Base-by-base conservation (phyloP, 495 filamentous ascomycete species). In the Astrothelium subdiscretum region DNA sequence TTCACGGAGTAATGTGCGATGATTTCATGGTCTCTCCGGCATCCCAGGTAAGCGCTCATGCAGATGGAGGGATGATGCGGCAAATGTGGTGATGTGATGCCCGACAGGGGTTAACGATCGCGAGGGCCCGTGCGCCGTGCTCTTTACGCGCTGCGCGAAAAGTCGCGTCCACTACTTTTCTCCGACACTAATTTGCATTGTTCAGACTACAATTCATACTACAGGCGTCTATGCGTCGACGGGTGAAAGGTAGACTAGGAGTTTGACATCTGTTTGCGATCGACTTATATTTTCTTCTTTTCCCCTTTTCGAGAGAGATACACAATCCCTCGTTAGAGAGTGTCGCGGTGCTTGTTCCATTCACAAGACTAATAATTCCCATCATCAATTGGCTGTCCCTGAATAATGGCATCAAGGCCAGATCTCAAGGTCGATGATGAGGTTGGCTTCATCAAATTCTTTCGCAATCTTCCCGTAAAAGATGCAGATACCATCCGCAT, bases 341-440 rank as follows among this genome's bases (percentile, higher is more conserved):
- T n/a, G n/a, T 38, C 35, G 35, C 15, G 35, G 6, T 48, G 43
- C 43, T 48, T 48, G 43, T 48, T 48, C 6, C 15, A 38, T 15
- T 15, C 15, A 38, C 15, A 38, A 15, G 15, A 38, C 15, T 38
- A 15, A 38, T 15, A 6, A 15, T 6, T 38, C 35, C 35, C 15
- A 6, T 15, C 6, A 40, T 40, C 35, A 6, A 6, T 15, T 40
- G 35, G 35, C 35, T 40, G 15, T n/a, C n/a, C n/a, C n/a, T n/a
- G n/a, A n/a, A n/a, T n/a, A n/a, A 97, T 96, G 92, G 87, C 87
- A 74, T 95, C 91, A 38, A 80, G 92, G 67, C 92, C 92, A 59
- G 92, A 97, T 70, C 75, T 97, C 38, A 97, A 91, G 83, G 89
- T 97, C 67, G 94, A 98, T 68, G 94, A 98, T 72, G 94, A 98